These are phyloP conservation scores for Pythium phragmiticola DNA, from an alignment of 352 stramenopile species.

Conservation along the genomic window DNA sequence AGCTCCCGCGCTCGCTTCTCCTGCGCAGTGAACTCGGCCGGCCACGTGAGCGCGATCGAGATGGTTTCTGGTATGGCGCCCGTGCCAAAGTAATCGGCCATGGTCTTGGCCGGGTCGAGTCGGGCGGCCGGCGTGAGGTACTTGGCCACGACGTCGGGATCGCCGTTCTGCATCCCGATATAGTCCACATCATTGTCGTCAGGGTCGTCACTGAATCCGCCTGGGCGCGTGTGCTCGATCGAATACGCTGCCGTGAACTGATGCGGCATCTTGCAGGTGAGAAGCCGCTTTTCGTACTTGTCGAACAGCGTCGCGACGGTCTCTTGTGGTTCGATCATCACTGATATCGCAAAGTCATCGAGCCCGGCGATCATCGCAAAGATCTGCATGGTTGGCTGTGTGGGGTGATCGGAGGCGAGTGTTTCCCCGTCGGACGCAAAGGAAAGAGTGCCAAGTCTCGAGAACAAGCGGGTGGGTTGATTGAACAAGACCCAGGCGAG, in stretches of 20 bases:
- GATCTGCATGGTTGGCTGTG: neutral
- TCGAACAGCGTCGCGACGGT: neutral
- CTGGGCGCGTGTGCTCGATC: neutral
- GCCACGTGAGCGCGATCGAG: too few relatives aligned
- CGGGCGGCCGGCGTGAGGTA: constrained; percentile 2
- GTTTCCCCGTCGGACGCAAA: too few relatives aligned
- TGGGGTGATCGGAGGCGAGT: too few relatives aligned
- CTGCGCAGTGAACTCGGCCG: too few relatives aligned
- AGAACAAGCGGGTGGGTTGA: too few relatives aligned
- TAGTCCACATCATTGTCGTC: neutral
- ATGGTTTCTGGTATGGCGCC: neutral
- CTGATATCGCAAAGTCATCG: neutral
- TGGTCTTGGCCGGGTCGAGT: neutral
- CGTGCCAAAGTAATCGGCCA: neutral
- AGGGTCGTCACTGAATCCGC: neutral
- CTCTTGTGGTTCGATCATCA: neutral
- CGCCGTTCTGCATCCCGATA: neutral
- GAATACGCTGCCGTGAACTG: neutral
- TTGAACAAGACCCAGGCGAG: too few relatives aligned
- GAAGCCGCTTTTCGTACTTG: neutral
- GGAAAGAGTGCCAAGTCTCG: too few relatives aligned
- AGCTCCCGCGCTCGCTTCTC: too few relatives aligned
- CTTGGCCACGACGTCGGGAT: neutral
- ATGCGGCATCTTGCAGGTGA: neutral
- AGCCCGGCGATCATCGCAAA: neutral